Base-by-base conservation (phyloP, 495 filamentous ascomycete genomes). In the Aspergillus egyptiacus region DNA sequence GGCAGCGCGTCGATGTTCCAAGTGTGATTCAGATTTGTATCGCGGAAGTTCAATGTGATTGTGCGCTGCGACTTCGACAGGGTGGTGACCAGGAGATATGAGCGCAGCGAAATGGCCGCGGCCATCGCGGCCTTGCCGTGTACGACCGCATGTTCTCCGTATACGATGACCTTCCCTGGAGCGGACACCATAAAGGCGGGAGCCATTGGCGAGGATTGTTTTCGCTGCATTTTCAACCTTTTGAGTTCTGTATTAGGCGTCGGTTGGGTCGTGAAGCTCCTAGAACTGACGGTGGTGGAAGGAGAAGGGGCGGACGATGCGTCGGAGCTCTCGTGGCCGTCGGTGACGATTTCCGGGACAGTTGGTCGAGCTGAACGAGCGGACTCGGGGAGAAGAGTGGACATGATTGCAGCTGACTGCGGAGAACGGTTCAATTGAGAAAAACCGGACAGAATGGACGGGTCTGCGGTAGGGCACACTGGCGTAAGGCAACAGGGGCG, bases 181-280 rank as follows among this genome's bases (percentile, higher is more conserved):
- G 93, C 91, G 6, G 93, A 97, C 46, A 96, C 91, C 86, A 97
- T 95, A 55, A 97, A 98, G 35, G 91, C 71, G 5, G 91, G 90
- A 70, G 90, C 77, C 73, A 78, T 69, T 0, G 75, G 73, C 8
- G 74, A 75, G 3, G 73, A 76, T 5, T 65, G 43, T 41, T 76
- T 76, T 33, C 71, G 65, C 27, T 61, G 38, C 69, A 72, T 71
- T 37, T 51, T 24, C 48, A 54, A 46, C 31, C 53, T 54, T 7
- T 34, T 46, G 19, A 39, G 56, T 45, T 60, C 52, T 24, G 47
- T 25, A 20, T 41, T 34, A 42, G 52, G 50, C 20, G 62, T 50
- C 27, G 60, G 54, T n/a, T 62, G 57, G 33, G 66, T 57, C 40
- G 50, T 58, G 48, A 60, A 59, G 49, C 50, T 52, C 17, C 50